These are phyloP conservation scores for Triticum timopheevii DNA, from an alignment of 176 grass and related monocot species.

Conservation along the genomic window DNA sequence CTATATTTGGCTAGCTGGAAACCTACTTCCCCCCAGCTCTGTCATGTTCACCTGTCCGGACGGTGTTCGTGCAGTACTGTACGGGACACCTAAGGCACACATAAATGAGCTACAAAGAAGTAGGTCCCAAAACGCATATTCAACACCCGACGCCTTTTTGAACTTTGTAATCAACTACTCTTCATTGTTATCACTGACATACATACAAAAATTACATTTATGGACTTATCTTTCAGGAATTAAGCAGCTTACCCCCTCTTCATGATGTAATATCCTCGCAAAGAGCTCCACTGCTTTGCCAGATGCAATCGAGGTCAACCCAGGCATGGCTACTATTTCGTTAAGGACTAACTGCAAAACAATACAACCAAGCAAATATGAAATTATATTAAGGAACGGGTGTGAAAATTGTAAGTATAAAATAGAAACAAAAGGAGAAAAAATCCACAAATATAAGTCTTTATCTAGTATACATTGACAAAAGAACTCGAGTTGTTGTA, in stretches of 20 bases:
- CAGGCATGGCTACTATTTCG: slow-evolving; percentile 56
- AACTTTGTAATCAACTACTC: background rate
- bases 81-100: too few species aligned
- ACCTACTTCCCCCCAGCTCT: too few species aligned
- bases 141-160: too few species aligned
- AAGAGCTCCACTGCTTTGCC: slow-evolving; percentile 78
- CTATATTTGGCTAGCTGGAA: too few species aligned
- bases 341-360: slow-evolving; percentile 49
- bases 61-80: too few species aligned
- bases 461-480: slow-evolving; percentile 47
- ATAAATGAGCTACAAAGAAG: too few species aligned
- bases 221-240: slow-evolving; percentile 7
- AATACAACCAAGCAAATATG: background rate
- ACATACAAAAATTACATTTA: background rate
- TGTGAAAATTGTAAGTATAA: background rate
- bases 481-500: slow-evolving; percentile 55
- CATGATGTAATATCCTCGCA: slow-evolving; percentile 82
- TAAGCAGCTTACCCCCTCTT: slow-evolving; percentile 48
- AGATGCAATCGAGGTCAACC: slow-evolving; percentile 77
- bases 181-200: background rate
- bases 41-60: too few species aligned
- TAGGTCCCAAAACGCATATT: too few species aligned
- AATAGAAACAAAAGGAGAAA: background rate
- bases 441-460: background rate
- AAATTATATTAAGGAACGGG: background rate